Evolutionary conservation across 1,284 basidiomycete genomes (phyloP), one percentile per base, ranked within the genome.

Genomic region (Austroboletus novae-zelandiae): DNA sequence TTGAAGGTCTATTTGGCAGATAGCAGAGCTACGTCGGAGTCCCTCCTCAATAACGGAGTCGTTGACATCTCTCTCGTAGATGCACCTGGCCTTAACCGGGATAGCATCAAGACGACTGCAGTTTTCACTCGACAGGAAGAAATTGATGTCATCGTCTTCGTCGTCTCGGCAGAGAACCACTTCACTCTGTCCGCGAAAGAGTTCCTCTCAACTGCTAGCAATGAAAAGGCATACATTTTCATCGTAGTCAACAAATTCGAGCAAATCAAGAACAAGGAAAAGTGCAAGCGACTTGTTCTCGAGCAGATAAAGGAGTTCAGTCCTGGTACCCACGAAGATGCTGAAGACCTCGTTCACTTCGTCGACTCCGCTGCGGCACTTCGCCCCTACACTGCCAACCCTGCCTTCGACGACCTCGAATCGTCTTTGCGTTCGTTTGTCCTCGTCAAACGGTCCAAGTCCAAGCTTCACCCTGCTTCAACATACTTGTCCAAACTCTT

Each of bases 241-340:
- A 91, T 99, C 63, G 97, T 99, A 43, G 96, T 99, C 66, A 99
- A 99, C 81, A 95, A 98, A 71, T 99, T 88, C 67, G 94, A 94
- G 64, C 89, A 92, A 66, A 98, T 99, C 72, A 82, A 84, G 65
- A 91, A 98, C 79, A 98, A 98, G 77, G 90, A 90, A 45, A 91
- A 94, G 71, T 99, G 96, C 72, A 83, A 85, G 62, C 81, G 90
- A 43, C 73, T 89, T 20, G 91, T 99, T 42, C 81, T 98, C 43
- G 94, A 99, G 55, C 96, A 99, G 73, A 94, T 99, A 77, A 89
- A 86, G 64, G 81, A 91, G 62, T 82, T 99, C 59, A 94, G 90
- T 62, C 96, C 97, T 10, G 76, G 84, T 50, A 99, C 97, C 0
- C 95, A 88, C 69, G 89, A 92, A 50, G 91, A 98, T 60, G 86